phyloP scores from a whole-genome alignment of 768 basidiomycete genomes.

The Podaxis rugospora region DNA sequence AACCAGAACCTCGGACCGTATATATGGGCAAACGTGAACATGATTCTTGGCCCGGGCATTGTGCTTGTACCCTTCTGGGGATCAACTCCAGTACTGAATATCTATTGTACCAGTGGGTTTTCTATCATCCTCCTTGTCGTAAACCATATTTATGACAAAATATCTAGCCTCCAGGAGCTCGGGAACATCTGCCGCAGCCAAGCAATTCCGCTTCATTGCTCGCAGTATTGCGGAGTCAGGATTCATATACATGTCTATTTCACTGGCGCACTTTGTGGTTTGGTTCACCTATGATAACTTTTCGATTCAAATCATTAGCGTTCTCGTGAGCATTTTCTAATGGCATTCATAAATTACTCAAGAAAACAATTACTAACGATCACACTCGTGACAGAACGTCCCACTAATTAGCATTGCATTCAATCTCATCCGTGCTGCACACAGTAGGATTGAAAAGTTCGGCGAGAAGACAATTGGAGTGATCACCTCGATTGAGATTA shows the following conservation, averaged over 20 bases:
- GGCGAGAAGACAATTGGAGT: not conserved
- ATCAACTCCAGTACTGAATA: not conserved
- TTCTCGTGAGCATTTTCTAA: not conserved
- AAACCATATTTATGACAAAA: not conserved
- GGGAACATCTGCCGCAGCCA: not conserved
- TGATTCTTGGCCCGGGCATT: not conserved
- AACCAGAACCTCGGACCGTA: slow-evolving; percentile 2
- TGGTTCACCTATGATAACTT: slow-evolving; percentile 2
- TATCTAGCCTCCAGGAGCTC: not conserved
- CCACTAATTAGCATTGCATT: slow-evolving; percentile 5
- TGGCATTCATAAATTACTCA: not conserved
- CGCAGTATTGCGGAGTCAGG: slow-evolving; percentile 3
- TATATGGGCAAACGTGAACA: slow-evolving; percentile 1
- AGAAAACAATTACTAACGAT: not conserved
- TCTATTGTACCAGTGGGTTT: not conserved
- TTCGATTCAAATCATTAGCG: not conserved
- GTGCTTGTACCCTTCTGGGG: slow-evolving; percentile 9
- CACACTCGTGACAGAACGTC: not conserved
- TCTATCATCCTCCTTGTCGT: not conserved
- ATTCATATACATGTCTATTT: slow-evolving; percentile 5
- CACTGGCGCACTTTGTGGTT: slow-evolving; percentile 6
- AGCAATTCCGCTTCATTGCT: slow-evolving; percentile 5
- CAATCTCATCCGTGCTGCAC: slow-evolving; percentile 7
- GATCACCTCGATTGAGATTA: slow-evolving; percentile 1
- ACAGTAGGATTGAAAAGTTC: not conserved